These are phyloP conservation scores for Ocimum tenuiflorum DNA, from an alignment of 257 asterid species.

Conservation along the genomic window DNA sequence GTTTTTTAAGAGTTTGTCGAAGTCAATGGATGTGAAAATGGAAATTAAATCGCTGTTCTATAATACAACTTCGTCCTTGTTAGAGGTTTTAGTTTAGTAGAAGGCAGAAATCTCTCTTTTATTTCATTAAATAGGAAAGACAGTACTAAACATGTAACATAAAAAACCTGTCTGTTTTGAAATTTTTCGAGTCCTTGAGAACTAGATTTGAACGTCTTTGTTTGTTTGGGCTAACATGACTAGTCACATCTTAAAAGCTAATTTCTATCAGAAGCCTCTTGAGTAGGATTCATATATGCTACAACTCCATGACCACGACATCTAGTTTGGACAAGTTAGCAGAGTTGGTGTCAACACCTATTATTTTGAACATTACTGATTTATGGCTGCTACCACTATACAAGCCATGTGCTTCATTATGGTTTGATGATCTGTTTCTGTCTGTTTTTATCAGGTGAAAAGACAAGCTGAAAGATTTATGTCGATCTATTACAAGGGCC, in stretches of 20 bases:
- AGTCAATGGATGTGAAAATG: background rate
- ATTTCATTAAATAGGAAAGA: background rate
- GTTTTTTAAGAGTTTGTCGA: background rate
- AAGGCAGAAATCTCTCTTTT: background rate
- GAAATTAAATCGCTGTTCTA: too few species aligned
- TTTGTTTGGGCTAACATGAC: background rate
- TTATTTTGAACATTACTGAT: too few species aligned
- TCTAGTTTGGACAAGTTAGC: background rate
- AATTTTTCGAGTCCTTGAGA: background rate
- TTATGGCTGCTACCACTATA: background rate
- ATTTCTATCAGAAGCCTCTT: too few species aligned
- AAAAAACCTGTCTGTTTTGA: background rate
- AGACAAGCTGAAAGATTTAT: conserved; percentile 72
- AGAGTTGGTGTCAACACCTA: background rate
- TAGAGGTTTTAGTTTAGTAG: background rate
- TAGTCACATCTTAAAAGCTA: too few species aligned
- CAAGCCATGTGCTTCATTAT: background rate
- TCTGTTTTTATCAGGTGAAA: conserved; percentile 60
- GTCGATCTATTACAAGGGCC: conserved; percentile 67
- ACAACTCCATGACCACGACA: background rate
- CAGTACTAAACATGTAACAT: background rate
- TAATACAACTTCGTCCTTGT: too few species aligned
- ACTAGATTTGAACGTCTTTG: background rate
- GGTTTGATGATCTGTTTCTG: background rate
- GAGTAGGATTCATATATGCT: background rate